These are phyloP conservation scores for Straminergon stramineum DNA, from an alignment of 225 moss, liverwort and hornwort genomes.

Conservation along the genomic window DNA sequence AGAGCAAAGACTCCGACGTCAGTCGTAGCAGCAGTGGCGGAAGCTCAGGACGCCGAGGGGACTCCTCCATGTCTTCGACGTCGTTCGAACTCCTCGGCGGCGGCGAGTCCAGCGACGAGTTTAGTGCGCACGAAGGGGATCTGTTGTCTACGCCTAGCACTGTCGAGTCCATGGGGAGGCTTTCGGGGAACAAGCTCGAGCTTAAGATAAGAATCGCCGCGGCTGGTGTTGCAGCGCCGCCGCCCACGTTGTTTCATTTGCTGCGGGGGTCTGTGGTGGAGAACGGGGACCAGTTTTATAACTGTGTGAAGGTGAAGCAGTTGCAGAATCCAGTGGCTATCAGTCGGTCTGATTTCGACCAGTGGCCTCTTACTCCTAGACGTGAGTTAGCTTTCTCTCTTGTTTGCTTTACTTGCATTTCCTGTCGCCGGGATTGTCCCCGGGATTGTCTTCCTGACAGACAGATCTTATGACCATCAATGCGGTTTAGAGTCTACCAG, in stretches of 20 bases:
- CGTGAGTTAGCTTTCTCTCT: background rate
- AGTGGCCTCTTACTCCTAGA: background rate
- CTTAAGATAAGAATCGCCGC: background rate
- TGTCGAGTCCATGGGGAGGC: constrained; percentile 9
- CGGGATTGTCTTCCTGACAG: background rate
- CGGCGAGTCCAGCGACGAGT: constrained; percentile 39
- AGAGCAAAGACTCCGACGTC: background rate
- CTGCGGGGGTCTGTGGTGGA: constrained; percentile 5
- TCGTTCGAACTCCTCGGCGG: constrained; percentile 29
- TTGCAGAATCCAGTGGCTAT: background rate
- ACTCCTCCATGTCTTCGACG: constrained; percentile 37
- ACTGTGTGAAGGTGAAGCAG: constrained; percentile 10
- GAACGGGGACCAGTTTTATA: background rate
- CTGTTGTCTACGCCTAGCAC: constrained; percentile 26
- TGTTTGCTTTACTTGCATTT: background rate
- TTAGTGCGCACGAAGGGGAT: constrained; percentile 20
- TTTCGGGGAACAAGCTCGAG: background rate
- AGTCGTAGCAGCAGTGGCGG: background rate
- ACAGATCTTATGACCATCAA: background rate
- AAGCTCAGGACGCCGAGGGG: background rate
- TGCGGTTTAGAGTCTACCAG: background rate
- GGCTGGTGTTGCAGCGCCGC: background rate
- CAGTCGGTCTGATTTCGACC: background rate
- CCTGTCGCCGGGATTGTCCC: background rate
- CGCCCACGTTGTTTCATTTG: constrained; percentile 1